These are phyloP conservation scores for Penicillium sp. DNA, from an alignment of 2,329 filamentous ascomycete genomes.

Conservation along the genomic window DNA sequence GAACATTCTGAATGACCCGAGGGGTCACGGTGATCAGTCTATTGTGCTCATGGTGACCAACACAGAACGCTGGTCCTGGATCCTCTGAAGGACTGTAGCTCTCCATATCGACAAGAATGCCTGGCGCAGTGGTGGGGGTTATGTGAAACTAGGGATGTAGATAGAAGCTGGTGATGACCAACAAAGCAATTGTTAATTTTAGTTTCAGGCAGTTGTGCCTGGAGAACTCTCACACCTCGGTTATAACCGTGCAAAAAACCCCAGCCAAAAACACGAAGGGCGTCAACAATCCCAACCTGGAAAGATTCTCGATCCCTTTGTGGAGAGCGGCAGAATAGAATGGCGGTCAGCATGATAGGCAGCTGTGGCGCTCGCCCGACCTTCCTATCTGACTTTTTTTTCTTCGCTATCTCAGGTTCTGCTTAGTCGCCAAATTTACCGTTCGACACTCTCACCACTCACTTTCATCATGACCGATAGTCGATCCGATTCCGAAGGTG, in stretches of 20 bases:
- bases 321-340: conserved; percentile 31
- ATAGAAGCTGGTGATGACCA: neutral
- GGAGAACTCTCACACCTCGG: neutral
- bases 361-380: conserved; percentile 29
- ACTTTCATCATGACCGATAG: conserved; percentile 52
- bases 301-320: conserved; percentile 27
- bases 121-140: conserved; percentile 5
- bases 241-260: neutral
- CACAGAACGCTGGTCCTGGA: conserved; percentile 50
- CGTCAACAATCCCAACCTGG: conserved; percentile 7
- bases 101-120: conserved; percentile 30
- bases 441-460: conserved; percentile 13
- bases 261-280: neutral
- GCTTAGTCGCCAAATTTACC: conserved; percentile 13
- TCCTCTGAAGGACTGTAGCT: conserved; percentile 33
- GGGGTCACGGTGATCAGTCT: conserved; percentile 49
- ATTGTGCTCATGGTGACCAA: conserved; percentile 60
- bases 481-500: conserved; percentile 51
- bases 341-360: conserved; percentile 28
- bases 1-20: conserved; percentile 52
- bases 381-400: conserved; percentile 34
- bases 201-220: neutral
- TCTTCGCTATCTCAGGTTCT: conserved; percentile 13
- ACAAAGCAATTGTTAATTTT: neutral
- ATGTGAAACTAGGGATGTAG: neutral